Conservation (phyloP, 345 rosid species). For the Murraya paniculata region DNA sequence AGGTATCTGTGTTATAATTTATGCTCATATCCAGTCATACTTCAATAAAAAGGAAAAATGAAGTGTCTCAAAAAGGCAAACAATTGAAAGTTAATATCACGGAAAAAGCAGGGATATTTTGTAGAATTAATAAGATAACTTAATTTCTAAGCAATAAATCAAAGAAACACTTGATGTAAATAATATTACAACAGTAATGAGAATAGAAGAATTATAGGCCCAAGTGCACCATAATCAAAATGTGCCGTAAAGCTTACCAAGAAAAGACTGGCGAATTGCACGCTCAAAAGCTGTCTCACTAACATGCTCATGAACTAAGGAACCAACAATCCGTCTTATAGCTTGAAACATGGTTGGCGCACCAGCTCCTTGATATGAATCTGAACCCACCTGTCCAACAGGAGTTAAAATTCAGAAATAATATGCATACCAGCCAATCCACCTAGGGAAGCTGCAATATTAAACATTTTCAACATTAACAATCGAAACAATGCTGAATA, state of each 20-base stretch:
- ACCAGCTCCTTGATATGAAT: conserved; percentile 90
- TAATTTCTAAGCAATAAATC: background rate
- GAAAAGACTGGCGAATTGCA: conserved; percentile 79
- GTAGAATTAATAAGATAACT: background rate
- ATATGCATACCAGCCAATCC: background rate
- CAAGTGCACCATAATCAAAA: conserved; percentile 3
- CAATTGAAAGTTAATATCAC: background rate
- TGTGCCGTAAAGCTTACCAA: conserved; percentile 43
- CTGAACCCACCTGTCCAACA: conserved; percentile 79
- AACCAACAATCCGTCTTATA: conserved; percentile 74
- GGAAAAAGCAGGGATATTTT: no score
- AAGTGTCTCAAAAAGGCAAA: background rate
- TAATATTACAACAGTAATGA: background rate
- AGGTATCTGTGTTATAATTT: background rate
- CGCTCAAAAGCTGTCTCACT: conserved; percentile 65
- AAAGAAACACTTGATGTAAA: background rate
- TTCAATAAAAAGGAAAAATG: background rate
- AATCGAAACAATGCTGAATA: background rate
- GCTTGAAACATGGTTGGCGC: conserved; percentile 97
- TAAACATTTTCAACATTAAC: background rate
- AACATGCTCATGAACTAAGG: conserved; percentile 49
- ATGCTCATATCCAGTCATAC: no score
- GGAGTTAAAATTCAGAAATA: conserved; percentile 1
- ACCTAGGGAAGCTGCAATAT: background rate
- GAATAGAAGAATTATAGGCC: background rate